Base-by-base conservation (phyloP, 306 rosid genomes). In the Gillenia trifoliata region DNA sequence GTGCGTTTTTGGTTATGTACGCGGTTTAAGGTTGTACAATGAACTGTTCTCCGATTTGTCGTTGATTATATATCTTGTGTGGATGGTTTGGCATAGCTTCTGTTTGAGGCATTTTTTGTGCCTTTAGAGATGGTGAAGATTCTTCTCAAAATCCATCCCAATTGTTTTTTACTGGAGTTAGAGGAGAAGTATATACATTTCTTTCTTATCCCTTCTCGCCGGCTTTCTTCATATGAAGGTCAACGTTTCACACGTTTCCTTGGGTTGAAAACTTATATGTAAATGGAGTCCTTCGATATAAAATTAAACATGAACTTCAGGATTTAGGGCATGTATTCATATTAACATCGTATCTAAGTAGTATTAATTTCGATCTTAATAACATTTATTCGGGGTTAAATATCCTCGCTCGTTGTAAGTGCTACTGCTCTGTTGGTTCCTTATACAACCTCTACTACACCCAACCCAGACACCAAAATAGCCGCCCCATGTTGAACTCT, bases 341-440 rank as follows among this genome's bases (percentile, higher is more conserved):
- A 74, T 49, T 13, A 62, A 64, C 68, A n/a, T 41, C 62, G 20
- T 11, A 25, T 25, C 45, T n/a, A 5, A 2, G 45, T 28, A 13
- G 28, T 17, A 49, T 47, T 47, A 16, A 61, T 29, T 29, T 30
- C 19, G 0, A 61, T 31, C 7, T 23, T 11, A 62, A 6, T 7
- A 60, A 45, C 19, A 62, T 63, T 70, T 70, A 77, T 63, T 70
- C 66, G 64, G 3, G 4, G 16, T 31, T 15, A 70, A 61, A 62
- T 19, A 60, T 41, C n/a, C 20, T 26, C 22, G 8, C 12, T n/a
- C 29, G 64, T 17, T 59, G 50, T 12, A 72, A 38, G 63, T 64
- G 43, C n/a, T 38, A 29, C 31, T 45, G 60, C 77, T 61, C 67
- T 10, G 77, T 72, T 30, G 23, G 61, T 49, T 77, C 66, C 71